Evolutionary conservation across 768 basidiomycete species (phyloP), one percentile per base, ranked within the genome.

Genomic region (Suillus brevipes): DNA sequence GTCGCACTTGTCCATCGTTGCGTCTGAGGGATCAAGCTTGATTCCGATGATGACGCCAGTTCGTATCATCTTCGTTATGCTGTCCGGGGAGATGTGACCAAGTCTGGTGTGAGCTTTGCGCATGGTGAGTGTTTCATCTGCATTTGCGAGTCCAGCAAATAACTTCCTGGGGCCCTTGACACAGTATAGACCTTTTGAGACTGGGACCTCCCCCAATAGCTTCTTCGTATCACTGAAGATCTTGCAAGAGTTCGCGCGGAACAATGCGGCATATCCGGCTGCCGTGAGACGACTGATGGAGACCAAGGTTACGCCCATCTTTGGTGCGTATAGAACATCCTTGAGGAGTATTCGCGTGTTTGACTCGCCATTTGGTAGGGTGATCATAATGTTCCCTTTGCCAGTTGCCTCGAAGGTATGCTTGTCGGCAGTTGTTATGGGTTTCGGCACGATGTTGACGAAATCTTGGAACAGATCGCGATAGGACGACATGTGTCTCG

Each of bases 1-100:
- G 18, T 82, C 73, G 65, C 84, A 85, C 28, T 75, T 73, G 56
- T 73, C 69, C 12, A 71, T 63, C 6, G 73, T 63, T 1, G 52
- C 67, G 6, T 68, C 20, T 3, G 64, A 58, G 2, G 61, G 23
- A 4, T 74, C 68, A 12, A 80, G 66, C 7, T 63, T 53, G 1
- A 82, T 52, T 0, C 80, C 78, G 16, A 69, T 74, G 16, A 81
- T 69, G 38, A 73, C 66, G 12, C 74, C 76, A 31, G 3, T 7
- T 77, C 71, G 8, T 45, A 79, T 62, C 65, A 79, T 70, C 12
- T 64, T 23, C 0, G 65, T 61, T 8, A 74, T 76, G 1, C 67
- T 58, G 0, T 62, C 61, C 1, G 66, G 72, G 3, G 76, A 69
- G 13, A 82, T 72, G 60, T 82, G 81, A 0, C 78, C 79, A 38